phyloP scores from a whole-genome alignment of 208 protist species.

The Trypanosoma cruzi region DNA sequence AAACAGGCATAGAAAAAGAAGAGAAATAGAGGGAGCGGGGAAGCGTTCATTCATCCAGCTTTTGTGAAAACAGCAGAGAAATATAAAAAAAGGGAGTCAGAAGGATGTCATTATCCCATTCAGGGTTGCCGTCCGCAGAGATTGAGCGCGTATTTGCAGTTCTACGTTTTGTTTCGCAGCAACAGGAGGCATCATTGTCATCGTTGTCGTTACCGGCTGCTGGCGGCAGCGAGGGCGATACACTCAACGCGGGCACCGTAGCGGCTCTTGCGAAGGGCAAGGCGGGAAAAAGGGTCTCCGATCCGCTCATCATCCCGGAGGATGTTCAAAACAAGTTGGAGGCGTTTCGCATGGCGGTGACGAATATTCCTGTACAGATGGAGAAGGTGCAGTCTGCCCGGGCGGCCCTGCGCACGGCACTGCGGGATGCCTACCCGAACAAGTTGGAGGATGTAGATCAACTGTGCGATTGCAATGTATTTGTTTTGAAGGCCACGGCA shows the following conservation, averaged over 20 bases:
- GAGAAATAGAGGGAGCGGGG: no score
- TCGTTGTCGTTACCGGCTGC: neutral
- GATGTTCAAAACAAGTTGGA: slow-evolving; percentile 40
- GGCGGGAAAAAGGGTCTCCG: slow-evolving; percentile 19
- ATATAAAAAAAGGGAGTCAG: no score
- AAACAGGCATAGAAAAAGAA: no score
- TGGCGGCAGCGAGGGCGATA: neutral
- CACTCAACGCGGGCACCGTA: neutral
- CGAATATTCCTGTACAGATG: slow-evolving; percentile 45
- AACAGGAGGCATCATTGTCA: neutral
- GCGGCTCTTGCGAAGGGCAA: slow-evolving; percentile 6
- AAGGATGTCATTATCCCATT: neutral
- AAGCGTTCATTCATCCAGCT: no score
- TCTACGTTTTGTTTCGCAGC: slow-evolving; percentile 53
- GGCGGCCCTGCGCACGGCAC: slow-evolving; percentile 21
- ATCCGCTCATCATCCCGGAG: slow-evolving; percentile 33
- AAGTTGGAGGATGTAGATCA: slow-evolving; percentile 10
- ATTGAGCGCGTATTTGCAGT: slow-evolving; percentile 56
- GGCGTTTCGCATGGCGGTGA: slow-evolving; percentile 59
- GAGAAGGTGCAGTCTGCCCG: slow-evolving; percentile 26
- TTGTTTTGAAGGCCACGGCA: neutral
- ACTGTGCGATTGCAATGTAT: slow-evolving; percentile 5
- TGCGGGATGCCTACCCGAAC: slow-evolving; percentile 25
- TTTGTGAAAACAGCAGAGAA: neutral
- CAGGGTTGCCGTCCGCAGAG: slow-evolving; percentile 23